Evolutionary conservation across 2,329 filamentous ascomycete genomes (phyloP).

Genomic region (Trichoderma oligosporum): DNA sequence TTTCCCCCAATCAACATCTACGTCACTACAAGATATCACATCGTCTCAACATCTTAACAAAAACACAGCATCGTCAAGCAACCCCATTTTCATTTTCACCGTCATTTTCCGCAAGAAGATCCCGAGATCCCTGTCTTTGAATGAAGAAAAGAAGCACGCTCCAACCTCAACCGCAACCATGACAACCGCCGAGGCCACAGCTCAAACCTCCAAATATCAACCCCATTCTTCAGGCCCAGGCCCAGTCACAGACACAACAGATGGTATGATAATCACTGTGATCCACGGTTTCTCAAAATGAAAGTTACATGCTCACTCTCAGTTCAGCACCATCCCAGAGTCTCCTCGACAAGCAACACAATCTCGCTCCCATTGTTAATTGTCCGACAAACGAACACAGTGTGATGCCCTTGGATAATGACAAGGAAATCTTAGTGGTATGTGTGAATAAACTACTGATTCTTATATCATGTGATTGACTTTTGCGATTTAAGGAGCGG

Average conservation of each 20-base stretch:
- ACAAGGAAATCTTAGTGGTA: slow-evolving; percentile 1
- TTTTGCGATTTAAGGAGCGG: slow-evolving; percentile 24
- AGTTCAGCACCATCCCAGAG: slow-evolving; percentile 23
- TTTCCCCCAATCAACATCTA: not conserved
- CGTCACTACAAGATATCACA: not conserved
- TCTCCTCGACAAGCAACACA: slow-evolving; percentile 27
- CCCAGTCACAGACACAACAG: not conserved
- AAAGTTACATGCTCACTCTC: not conserved
- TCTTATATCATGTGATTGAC: not conserved
- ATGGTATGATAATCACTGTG: not conserved
- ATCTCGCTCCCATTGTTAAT: slow-evolving; percentile 25
- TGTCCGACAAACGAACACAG: not conserved
- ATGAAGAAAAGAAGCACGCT: too few species aligned
- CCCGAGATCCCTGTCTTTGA: too few species aligned
- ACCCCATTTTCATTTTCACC: too few species aligned
- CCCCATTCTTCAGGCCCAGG: not conserved
- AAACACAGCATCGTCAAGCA: too few species aligned
- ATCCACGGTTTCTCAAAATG: too few species aligned
- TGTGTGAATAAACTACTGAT: accelerated
- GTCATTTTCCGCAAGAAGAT: too few species aligned
- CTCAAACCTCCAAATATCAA: not conserved
- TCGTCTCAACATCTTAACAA: not conserved
- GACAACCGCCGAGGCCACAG: not conserved
- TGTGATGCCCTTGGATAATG: not conserved
- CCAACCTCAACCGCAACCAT: not conserved